Base-by-base conservation (phyloP, 495 filamentous ascomycete genomes). In the Aspergillus sparsus region DNA sequence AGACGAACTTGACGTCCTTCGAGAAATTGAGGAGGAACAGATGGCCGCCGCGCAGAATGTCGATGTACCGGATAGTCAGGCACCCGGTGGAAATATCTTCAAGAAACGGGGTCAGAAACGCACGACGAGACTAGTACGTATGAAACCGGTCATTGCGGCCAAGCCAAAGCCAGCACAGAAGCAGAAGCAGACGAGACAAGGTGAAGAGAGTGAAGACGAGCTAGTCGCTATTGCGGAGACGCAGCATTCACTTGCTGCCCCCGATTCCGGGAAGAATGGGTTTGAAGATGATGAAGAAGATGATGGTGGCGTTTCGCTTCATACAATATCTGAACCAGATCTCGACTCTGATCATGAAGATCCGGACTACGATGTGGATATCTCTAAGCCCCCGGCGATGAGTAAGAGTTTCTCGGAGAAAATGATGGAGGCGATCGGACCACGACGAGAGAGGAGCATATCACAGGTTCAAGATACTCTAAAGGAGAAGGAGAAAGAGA, bases 101-200 rank as follows among this genome's bases (percentile, higher is more conserved):
- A 97, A 96, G 77, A 98, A 98, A 82, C 91, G 88, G 73, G 93
- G 93, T 0, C 86, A 91, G 68, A 98, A 98, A 74, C 82, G 93
- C 44, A 91, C 89, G 36, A 96, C 93, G 3, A 79, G 89, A 52
- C 73, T 82, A 41, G 85, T 89, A n/a, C 89, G 83, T 41, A 93
- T 96, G 86, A 85, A 75, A 67, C 83, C 83, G 0, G 78, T 80
- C 11, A 52, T 69, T 11, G 62, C 67, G 53, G 15, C 44, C 11
- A 78, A 74, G 41, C 67, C 75, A 53, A 76, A 75, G 60, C 53
- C 75, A 53, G 76, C 75, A 58, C 53, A 62, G 0, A 66, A 71
- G 47, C 54, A 66, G 3, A 58, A 61, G 42, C 60, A 32, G 31
- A 18, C 49, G 3, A 49, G 37, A 12, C 69, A 53, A 62, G 61